Evolutionary conservation across 352 stramenopile genomes (phyloP).

Genomic region (Pythium brachiatum): DNA sequence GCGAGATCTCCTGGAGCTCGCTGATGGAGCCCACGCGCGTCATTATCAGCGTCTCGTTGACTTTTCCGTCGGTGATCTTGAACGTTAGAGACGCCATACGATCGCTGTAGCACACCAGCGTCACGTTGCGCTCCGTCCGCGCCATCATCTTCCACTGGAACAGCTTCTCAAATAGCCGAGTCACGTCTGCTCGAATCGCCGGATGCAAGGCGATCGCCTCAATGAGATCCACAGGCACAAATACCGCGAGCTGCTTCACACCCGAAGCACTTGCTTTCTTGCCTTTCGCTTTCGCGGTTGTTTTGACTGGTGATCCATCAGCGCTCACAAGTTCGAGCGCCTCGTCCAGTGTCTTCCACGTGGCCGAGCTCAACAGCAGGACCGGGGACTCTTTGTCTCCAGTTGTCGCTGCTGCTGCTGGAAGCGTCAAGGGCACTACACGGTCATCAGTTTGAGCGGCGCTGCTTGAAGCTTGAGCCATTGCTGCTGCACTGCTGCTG

Average conservation of each 20-base stretch:
- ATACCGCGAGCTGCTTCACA: slow-evolving; percentile 54
- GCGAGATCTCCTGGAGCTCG: slow-evolving; percentile 25
- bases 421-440: slow-evolving; percentile 11
- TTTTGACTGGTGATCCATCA: slow-evolving; percentile 1
- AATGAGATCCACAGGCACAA: slow-evolving; percentile 52
- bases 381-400: slow-evolving; percentile 13
- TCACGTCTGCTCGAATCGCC: slow-evolving; percentile 40
- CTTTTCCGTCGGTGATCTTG: slow-evolving; percentile 59
- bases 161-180: slow-evolving; percentile 57
- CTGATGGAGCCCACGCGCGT: slow-evolving; percentile 61
- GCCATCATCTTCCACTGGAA: slow-evolving; percentile 63
- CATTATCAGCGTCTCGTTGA: slow-evolving; percentile 45
- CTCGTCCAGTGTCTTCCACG: slow-evolving; percentile 66
- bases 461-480: not conserved
- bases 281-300: slow-evolving; percentile 15
- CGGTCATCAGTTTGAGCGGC: not conserved
- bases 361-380: slow-evolving; percentile 46
- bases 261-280: slow-evolving; percentile 1
- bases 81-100: slow-evolving; percentile 41
- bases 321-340: slow-evolving; percentile 26
- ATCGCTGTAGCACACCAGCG: slow-evolving; percentile 41
- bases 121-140: slow-evolving; percentile 32
- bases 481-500: not conserved
- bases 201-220: slow-evolving; percentile 34
- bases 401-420: not conserved